Base-by-base conservation (phyloP, 257 asterid species). In the Henckelia pumila region DNA sequence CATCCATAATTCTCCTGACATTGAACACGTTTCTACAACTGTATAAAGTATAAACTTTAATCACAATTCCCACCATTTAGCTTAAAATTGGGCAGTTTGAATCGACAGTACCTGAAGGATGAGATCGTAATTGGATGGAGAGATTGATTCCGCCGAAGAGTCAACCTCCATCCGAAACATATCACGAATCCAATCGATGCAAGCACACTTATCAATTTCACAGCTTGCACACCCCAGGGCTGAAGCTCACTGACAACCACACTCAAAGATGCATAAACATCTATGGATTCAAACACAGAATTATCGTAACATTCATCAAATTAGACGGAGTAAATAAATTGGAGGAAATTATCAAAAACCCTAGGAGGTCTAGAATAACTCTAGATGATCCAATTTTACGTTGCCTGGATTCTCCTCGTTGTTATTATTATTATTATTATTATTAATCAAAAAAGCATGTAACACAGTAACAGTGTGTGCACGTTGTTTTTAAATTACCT, bases 81-180 rank as follows among this genome's bases (percentile, higher is more conserved):
- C 23, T 8, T 33, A 20, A 11, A 6, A 53, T 26, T 40, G 6
- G 55, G 24, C n/a, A 25, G 59, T 49, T 52, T 8, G 19, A 71
- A 56, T 33, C 71, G 25, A 11, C 3, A 55, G 17, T 70, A 84
- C 97, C 95, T 85, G 86, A 69, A 81, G 20, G 66, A 88, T 80
- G 63, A 78, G 83, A 67, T 76, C 88, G 68, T 68, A 67, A 37
- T 82, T 82, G 56, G 86, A 68, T 25, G 70, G 40, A 47, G 68
- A 53, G 32, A 50, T 62, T 33, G 72, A 32, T 52, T 81, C 82
- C 56, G 84, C 81, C 77, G 91, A 73, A 56, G 83, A 84, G 77
- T 88, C 91, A 55, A 81, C 63, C 79, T 85, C 94, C 95, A 90
- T 86, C 47, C 76, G 69, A 58, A 84, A 77, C 79, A 82, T 69